Evolutionary conservation across 495 filamentous ascomycete genomes (phyloP).

Genomic region (Aspergillus asperescens): DNA sequence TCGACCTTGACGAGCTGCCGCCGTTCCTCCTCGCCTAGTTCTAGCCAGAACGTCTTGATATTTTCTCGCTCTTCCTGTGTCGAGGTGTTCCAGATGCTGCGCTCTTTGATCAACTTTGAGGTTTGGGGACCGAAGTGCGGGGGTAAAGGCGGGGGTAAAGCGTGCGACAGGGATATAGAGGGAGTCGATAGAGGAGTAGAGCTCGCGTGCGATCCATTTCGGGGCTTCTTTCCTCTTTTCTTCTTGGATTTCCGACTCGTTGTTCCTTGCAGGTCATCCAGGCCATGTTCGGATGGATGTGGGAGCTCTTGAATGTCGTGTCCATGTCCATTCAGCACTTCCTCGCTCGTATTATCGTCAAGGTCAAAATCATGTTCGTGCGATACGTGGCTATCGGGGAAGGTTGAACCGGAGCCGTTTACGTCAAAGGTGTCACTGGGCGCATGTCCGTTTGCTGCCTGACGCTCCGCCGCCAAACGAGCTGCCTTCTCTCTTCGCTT

Average conservation of each 20-base stretch:
- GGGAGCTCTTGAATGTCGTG: constrained; percentile 7
- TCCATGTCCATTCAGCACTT: constrained; percentile 18
- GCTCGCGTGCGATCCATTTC: constrained; percentile 35
- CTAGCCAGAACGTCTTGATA: constrained; percentile 98
- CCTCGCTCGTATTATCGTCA: constrained; percentile 15
- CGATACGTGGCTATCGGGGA: constrained; percentile 21
- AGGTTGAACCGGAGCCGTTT: constrained; percentile 14
- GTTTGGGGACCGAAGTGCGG: constrained; percentile 24
- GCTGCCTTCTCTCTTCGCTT: constrained; percentile 79
- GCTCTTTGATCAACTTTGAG: constrained; percentile 54
- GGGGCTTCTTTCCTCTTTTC: constrained; percentile 42
- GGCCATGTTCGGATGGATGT: constrained; percentile 12
- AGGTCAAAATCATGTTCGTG: constrained; percentile 32
- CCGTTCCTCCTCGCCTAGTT: constrained; percentile 88
- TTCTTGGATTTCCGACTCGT: constrained; percentile 41
- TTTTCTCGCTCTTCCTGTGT: constrained; percentile 89
- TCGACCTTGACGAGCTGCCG: constrained; percentile 95
- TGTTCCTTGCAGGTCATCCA: constrained; percentile 4
- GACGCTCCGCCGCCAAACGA: constrained; percentile 56
- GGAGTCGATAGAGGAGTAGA: constrained; percentile 40
- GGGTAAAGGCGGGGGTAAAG: constrained; percentile 35
- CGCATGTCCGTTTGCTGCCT: constrained; percentile 22
- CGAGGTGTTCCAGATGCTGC: constrained; percentile 91
- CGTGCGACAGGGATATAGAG: constrained; percentile 38
- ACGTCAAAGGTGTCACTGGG: constrained; percentile 21